Evolutionary conservation across 176 grass and related monocot species (phyloP).

Genomic region (Triticum monococcum): DNA sequence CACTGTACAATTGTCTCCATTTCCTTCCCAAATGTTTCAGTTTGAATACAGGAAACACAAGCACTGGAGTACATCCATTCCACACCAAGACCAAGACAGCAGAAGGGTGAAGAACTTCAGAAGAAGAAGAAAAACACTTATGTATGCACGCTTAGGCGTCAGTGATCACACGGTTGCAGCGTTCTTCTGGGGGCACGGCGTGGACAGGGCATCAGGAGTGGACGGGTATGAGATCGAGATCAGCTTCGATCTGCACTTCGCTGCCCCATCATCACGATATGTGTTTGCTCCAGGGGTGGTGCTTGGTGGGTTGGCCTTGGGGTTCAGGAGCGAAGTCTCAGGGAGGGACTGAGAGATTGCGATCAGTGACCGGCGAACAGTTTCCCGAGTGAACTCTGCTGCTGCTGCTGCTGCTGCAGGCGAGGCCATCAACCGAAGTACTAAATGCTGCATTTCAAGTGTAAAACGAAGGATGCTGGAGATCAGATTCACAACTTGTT

Average conservation of each 20-base stretch:
- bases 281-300: conserved; percentile 15
- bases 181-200: conserved; percentile 37
- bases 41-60: conserved; percentile 34
- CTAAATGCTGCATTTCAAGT: conserved; percentile 36
- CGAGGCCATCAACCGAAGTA: conserved; percentile 58
- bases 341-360: conserved; percentile 73
- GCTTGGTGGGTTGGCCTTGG: conserved; percentile 31
- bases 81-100: conserved; percentile 21
- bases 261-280: conserved; percentile 29
- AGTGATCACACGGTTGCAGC: background rate
- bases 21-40: background rate
- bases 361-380: conserved; percentile 71
- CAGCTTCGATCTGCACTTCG: conserved; percentile 79
- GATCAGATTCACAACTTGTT: background rate
- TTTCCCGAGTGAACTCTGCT: conserved; percentile 54
- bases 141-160: conserved; percentile 27
- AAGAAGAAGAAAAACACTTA: conserved; percentile 5
- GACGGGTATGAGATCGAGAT: conserved; percentile 77
- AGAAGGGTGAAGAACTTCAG: conserved; percentile 31
- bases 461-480: conserved; percentile 10
- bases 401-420: conserved; percentile 1
- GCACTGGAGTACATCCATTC: background rate
- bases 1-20: conserved; percentile 32
- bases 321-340: conserved; percentile 26
- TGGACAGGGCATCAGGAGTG: conserved; percentile 48